Percentiles rank a stretch among this genome's conserved stretches.
Conservation (phyloP, 768 basidiomycete genomes). For the Rhodotorula kratochvilovae region DNA sequence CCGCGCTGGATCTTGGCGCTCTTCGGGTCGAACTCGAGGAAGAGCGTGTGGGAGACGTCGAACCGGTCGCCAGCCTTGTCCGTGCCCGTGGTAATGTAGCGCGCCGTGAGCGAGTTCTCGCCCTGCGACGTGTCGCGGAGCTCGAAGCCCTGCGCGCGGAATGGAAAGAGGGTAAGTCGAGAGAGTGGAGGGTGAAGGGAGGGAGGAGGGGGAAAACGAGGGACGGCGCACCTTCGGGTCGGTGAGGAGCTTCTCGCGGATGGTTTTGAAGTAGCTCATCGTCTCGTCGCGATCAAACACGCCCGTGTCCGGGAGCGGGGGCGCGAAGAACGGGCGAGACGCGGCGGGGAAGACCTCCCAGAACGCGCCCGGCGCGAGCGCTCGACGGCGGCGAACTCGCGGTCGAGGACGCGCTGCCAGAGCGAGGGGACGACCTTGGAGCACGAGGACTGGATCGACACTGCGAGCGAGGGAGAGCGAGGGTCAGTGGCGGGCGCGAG, state of each 20-base stretch:
- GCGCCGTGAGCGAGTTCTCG: not conserved
- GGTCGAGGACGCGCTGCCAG: not conserved
- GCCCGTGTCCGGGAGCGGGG: not conserved
- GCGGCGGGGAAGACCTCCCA: not conserved
- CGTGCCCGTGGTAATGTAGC: not conserved
- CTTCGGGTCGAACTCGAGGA: not conserved
- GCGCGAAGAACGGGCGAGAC: not conserved
- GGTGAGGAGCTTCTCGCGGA: conserved; percentile 1
- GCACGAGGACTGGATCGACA: not conserved
- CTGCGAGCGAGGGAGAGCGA: too few relatives aligned
- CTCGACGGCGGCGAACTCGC: not conserved
- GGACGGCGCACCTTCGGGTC: not conserved
- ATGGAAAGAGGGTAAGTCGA: too few relatives aligned
- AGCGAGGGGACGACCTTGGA: not conserved
- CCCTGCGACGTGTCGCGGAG: not conserved
- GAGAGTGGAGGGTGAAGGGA: too few relatives aligned
- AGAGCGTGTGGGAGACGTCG: not conserved
- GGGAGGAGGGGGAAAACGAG: not conserved
- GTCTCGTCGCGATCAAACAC: not conserved
- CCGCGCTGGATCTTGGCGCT: conserved; percentile 5
- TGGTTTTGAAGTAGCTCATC: not conserved
- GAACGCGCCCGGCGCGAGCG: not conserved
- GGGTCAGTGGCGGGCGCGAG: too few relatives aligned
- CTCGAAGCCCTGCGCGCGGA: not conserved
- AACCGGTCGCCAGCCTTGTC: not conserved